phyloP scores from a whole-genome alignment of 345 rosid species.

The Rhodamnia argentea region DNA sequence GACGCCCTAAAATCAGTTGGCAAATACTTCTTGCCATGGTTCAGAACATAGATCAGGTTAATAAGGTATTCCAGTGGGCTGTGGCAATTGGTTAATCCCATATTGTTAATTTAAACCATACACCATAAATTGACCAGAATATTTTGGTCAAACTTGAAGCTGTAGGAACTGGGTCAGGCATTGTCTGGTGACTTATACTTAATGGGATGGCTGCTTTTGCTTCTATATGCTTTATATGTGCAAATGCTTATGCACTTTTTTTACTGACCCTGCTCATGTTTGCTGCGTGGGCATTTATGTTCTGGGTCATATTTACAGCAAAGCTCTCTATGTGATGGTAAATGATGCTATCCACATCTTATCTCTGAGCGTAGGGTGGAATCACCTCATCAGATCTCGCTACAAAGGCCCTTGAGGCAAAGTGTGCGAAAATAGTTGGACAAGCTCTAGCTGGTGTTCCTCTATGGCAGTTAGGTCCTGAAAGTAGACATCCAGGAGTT shows the following conservation, averaged over 20 bases:
- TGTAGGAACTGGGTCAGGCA: background rate
- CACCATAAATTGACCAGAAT: background rate
- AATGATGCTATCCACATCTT: background rate
- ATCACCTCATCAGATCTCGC: conserved; percentile 98
- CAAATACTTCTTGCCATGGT: background rate
- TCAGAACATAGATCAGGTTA: background rate
- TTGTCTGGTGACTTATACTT: background rate
- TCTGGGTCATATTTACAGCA: background rate
- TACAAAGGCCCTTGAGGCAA: conserved; percentile 88
- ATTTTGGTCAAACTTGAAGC: background rate
- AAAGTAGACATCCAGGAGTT: conserved; percentile 95
- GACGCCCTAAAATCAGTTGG: background rate
- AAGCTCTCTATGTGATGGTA: background rate
- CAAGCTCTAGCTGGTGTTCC: conserved; percentile 98
- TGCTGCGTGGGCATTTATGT: background rate
- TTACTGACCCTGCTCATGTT: background rate
- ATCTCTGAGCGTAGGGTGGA: conserved; percentile 50
- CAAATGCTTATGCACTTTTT: background rate
- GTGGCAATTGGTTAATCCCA: background rate
- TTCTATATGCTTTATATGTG: background rate
- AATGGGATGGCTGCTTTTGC: background rate
- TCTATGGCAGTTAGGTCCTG: conserved; percentile 92
- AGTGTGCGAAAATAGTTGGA: conserved; percentile 78
- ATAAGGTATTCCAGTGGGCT: background rate
- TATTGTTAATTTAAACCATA: background rate